These are phyloP conservation scores for Colletotrichum liriopes DNA, from an alignment of 2,329 filamentous ascomycete genomes.

Conservation along the genomic window DNA sequence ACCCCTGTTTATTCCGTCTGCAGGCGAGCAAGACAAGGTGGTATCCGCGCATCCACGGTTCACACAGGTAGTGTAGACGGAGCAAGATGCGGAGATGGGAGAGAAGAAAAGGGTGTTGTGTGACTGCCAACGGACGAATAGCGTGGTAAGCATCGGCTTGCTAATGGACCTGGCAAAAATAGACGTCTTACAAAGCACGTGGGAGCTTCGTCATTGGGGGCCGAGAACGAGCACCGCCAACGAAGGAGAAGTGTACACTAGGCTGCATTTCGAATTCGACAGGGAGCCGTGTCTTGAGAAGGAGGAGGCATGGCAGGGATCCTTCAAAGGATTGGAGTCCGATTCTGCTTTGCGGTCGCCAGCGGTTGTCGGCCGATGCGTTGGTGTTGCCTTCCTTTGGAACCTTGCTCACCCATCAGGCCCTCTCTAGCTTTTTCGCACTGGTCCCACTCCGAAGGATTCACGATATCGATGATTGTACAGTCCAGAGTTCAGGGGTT, in stretches of 20 bases:
- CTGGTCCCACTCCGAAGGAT: slow-evolving; percentile 7
- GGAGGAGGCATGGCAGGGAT: not conserved
- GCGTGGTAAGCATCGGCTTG: slow-evolving; percentile 20
- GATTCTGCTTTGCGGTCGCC: not conserved
- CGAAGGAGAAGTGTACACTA: not conserved
- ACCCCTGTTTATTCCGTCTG: not conserved
- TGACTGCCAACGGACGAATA: slow-evolving; percentile 19
- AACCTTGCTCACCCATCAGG: not conserved
- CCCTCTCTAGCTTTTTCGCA: slow-evolving; percentile 7
- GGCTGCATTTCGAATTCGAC: not conserved
- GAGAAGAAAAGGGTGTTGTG: not conserved
- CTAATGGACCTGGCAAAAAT: slow-evolving; percentile 37
- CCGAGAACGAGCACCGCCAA: slow-evolving; percentile 21
- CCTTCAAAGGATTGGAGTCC: not conserved
- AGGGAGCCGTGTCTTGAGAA: not conserved
- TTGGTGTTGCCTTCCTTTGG: not conserved
- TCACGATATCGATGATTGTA: not conserved
- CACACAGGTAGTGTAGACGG: not conserved
- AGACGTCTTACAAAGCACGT: slow-evolving; percentile 42
- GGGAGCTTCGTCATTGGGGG: slow-evolving; percentile 40
- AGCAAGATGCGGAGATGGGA: slow-evolving; percentile 4
- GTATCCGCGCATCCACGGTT: not conserved
- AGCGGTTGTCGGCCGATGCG: slow-evolving; percentile 9
- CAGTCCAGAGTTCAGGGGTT: slow-evolving; percentile 1
- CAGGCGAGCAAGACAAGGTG: not conserved